Percentiles rank a stretch among this genome's conserved stretches.
Conservation (phyloP, 805 yeast species). For the Suhomyces prunicola region DNA sequence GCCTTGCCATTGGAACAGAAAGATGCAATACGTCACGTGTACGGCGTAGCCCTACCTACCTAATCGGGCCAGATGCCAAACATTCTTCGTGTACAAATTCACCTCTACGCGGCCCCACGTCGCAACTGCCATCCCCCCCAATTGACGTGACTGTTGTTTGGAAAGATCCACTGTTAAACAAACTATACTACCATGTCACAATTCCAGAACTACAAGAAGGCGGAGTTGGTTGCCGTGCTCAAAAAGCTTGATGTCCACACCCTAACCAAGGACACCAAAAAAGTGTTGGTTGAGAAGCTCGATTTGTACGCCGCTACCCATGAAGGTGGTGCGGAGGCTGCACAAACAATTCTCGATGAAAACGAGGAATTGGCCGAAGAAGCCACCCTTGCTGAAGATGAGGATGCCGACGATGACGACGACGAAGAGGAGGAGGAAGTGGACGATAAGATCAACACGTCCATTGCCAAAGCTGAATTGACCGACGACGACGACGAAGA, state of each 20-base stretch:
- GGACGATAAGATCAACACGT: neutral
- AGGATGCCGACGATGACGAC: slow-evolving; percentile 8
- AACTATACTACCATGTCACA: slow-evolving; percentile 27
- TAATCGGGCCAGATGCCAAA: neutral
- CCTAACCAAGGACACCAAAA: slow-evolving; percentile 40
- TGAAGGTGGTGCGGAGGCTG: slow-evolving; percentile 19
- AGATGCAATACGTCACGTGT: neutral
- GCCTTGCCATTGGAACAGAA: neutral
- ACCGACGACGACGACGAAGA: slow-evolving; percentile 27
- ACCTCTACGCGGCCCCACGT: slow-evolving; percentile 1
- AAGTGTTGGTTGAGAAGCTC: slow-evolving; percentile 37
- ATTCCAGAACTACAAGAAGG: slow-evolving; percentile 34
- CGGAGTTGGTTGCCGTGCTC: slow-evolving; percentile 36
- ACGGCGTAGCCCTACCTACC: neutral
- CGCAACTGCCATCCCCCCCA: slow-evolving; percentile 1
- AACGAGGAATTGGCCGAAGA: slow-evolving; percentile 20
- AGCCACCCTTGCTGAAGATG: slow-evolving; percentile 15
- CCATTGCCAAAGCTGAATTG: slow-evolving; percentile 12
- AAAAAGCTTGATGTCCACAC: slow-evolving; percentile 33
- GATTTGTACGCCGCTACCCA: slow-evolving; percentile 26
- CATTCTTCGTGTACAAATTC: neutral
- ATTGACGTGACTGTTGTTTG: slow-evolving; percentile 3
- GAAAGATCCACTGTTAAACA: neutral
- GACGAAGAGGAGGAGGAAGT: slow-evolving; percentile 10
- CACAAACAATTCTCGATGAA: slow-evolving; percentile 16